Evolutionary conservation across 768 basidiomycete genomes (phyloP), one percentile per base, ranked within the genome.

Genomic region (Hortiboletus flavorubellus): DNA sequence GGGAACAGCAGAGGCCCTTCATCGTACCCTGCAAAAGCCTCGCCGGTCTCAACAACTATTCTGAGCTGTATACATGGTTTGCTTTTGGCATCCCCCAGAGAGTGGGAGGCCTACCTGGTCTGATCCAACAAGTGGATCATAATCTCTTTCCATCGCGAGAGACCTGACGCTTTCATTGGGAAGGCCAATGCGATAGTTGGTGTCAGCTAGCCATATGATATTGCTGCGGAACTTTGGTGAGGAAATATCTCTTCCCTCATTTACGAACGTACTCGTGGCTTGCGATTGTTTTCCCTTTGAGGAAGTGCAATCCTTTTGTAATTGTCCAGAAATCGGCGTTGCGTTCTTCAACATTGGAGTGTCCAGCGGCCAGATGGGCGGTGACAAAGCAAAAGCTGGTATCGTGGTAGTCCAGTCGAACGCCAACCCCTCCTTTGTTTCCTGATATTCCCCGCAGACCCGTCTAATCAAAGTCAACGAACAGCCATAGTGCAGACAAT

Each of bases 341-440:
- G 29, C 97, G 82, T 68, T 98, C 97, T 34, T 88, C 87, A 4
- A 93, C 77, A 64, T 96, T 96, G 7, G 80, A 67, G 65, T 97
- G 94, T 8, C 97, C 97, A n/a, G 97, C 95, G 15, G 97, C 95
- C 40, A 98, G 80, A 71, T 98, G 97, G 4, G 92, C 93, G 9
- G 96, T 98, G 58, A 99, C 70, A 73, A 98, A 95, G 73, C 97
- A 99, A 64, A 98, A 88, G 53, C 83, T 89, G 9, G 95, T 91
- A 66, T 95, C 93, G 60, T 90, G 80, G 64, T 91, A 92, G 30
- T 98, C 91, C 48, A 99, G 76, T 12, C 97, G 87, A 59, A 99
- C 92, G 7, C 88, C 94, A 12, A 96, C 91, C 2, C 93, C 97
- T 18, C 97, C 97, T 75, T 99, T 96, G 75, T 96, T 96, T 30